These are phyloP conservation scores for Backusella tuberculispora DNA, from an alignment of 192 early-diverging fungal species.

Conservation along the genomic window DNA sequence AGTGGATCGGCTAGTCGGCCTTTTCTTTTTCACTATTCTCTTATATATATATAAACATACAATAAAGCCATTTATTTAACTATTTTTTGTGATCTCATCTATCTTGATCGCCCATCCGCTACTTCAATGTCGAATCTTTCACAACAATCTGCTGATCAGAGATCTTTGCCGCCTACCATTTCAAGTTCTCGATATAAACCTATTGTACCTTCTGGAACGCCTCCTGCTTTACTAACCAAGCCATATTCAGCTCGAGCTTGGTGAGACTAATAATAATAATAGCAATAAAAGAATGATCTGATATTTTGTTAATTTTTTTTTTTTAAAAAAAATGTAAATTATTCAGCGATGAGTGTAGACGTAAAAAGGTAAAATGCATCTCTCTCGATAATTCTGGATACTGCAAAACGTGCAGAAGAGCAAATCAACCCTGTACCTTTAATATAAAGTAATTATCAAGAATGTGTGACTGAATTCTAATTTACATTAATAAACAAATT, in stretches of 20 bases:
- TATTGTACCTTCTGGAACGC: conserved; percentile 6
- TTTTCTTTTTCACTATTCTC: too few relatives aligned
- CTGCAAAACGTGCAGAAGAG: conserved; percentile 35
- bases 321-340: background rate
- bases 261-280: background rate
- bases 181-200: background rate
- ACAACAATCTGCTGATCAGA: background rate
- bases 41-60: too few relatives aligned
- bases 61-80: too few relatives aligned
- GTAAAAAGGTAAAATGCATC: conserved; percentile 42
- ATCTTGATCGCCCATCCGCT: too few relatives aligned
- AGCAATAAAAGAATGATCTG: background rate
- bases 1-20: too few relatives aligned
- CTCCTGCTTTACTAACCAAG: background rate
- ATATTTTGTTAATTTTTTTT: background rate
- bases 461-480: background rate
- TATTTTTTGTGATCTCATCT: too few relatives aligned
- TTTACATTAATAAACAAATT: background rate
- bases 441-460: conserved; percentile 27
- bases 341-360: conserved; percentile 36
- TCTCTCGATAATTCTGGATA: conserved; percentile 18
- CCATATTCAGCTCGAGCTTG: background rate
- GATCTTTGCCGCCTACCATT: background rate
- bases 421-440: conserved; percentile 29
- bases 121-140: background rate